Evolutionary conservation across 495 filamentous ascomycete species (phyloP).

Genomic region (Lasiosphaeriaceae sp.): DNA sequence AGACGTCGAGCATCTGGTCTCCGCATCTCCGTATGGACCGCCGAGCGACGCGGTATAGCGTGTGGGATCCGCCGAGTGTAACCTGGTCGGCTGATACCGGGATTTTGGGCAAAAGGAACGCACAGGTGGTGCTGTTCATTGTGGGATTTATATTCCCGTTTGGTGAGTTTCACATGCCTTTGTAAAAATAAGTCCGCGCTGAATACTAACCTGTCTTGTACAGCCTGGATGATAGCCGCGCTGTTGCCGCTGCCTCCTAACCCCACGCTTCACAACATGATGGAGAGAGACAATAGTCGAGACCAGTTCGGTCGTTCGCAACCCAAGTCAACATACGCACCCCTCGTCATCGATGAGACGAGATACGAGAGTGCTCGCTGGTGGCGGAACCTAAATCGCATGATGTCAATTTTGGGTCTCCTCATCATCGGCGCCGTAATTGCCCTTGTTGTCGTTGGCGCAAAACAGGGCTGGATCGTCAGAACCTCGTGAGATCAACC

Average conservation of each 20-base stretch:
- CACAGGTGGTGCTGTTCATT: slow-evolving; percentile 83
- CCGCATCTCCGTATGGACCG: slow-evolving; percentile 69
- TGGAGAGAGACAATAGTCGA: slow-evolving; percentile 21
- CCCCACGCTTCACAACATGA: slow-evolving; percentile 42
- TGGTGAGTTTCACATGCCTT: slow-evolving; percentile 44
- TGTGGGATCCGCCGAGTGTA: slow-evolving; percentile 68
- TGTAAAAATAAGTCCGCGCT: not conserved
- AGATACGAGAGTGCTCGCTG: slow-evolving; percentile 79
- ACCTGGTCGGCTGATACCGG: slow-evolving; percentile 58
- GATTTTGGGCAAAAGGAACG: slow-evolving; percentile 63
- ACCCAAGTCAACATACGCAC: slow-evolving; percentile 40
- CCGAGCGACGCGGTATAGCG: slow-evolving; percentile 48
- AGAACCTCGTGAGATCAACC: not conserved
- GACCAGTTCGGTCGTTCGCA: slow-evolving; percentile 30
- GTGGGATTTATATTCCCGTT: slow-evolving; percentile 84
- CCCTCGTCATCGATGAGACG: slow-evolving; percentile 49
- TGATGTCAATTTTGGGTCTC: slow-evolving; percentile 77
- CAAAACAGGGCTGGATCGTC: slow-evolving; percentile 34
- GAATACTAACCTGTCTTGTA: slow-evolving; percentile 9
- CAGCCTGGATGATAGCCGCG: slow-evolving; percentile 82
- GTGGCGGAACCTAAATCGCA: slow-evolving; percentile 90
- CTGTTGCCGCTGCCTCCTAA: slow-evolving; percentile 72
- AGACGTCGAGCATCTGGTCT: slow-evolving; percentile 62
- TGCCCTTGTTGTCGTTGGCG: slow-evolving; percentile 57
- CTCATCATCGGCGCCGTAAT: slow-evolving; percentile 73